Evolutionary conservation across 2,329 filamentous ascomycete species (phyloP).

Genomic region (Sporothrix brasiliensis): DNA sequence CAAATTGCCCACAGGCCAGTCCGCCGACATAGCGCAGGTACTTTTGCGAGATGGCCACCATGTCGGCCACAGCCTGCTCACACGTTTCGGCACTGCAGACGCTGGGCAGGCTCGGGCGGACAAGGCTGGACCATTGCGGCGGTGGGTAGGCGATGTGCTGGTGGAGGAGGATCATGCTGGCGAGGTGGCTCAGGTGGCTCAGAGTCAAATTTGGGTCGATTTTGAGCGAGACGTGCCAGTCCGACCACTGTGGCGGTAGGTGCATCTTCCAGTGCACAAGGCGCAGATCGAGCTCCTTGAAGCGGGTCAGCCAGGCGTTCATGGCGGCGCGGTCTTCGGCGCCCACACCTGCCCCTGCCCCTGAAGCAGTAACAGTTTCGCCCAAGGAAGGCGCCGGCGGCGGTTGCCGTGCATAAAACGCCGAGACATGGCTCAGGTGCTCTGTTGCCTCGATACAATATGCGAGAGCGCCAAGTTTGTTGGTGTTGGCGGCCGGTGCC

Average conservation of each 20-base stretch:
- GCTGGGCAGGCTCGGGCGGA: constrained; percentile 47
- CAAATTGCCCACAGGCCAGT: constrained; percentile 46
- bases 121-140: constrained; percentile 32
- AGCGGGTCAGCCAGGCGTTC: constrained; percentile 45
- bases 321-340: constrained; percentile 42
- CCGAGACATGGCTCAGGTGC: constrained; percentile 44
- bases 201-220: constrained; percentile 57
- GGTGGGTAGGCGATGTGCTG: constrained; percentile 53
- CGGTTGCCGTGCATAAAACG: constrained; percentile 45
- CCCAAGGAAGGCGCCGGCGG: constrained; percentile 5
- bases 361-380: constrained; percentile 27
- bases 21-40: constrained; percentile 47
- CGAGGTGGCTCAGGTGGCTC: constrained; percentile 54
- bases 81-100: constrained; percentile 54
- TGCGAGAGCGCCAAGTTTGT: constrained; percentile 44
- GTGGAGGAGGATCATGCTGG: constrained; percentile 54
- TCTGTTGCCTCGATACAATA: constrained; percentile 47
- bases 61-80: constrained; percentile 51
- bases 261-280: constrained; percentile 43
- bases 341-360: constrained; percentile 38
- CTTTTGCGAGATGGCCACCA: constrained; percentile 50
- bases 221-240: constrained; percentile 45
- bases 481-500: not conserved
- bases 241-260: constrained; percentile 36
- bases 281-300: constrained; percentile 47